These are phyloP conservation scores for Microdochium trichocladiopsis DNA, from an alignment of 2,329 filamentous ascomycete species.

Conservation along the genomic window DNA sequence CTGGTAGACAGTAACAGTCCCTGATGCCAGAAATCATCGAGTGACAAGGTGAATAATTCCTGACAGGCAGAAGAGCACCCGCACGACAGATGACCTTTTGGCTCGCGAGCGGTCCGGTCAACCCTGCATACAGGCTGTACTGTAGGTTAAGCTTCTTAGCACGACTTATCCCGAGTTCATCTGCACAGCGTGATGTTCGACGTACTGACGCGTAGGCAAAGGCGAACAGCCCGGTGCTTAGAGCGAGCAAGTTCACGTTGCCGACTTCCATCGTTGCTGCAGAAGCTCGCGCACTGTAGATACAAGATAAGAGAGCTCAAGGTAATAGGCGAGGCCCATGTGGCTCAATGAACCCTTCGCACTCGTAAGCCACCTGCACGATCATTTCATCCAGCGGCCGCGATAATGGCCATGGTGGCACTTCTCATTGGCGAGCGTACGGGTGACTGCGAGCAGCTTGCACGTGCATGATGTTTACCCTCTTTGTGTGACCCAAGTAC, in stretches of 20 bases:
- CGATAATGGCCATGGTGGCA: background rate
- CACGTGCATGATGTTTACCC: background rate
- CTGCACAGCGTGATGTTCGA: background rate
- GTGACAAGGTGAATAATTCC: too few relatives aligned
- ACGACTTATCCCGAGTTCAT: background rate
- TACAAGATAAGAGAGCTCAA: too few relatives aligned
- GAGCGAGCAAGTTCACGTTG: background rate
- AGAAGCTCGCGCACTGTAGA: too few relatives aligned
- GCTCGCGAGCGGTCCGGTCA: background rate
- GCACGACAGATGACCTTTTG: too few relatives aligned
- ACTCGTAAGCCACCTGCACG: background rate
- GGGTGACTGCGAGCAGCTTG: background rate
- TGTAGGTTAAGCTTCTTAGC: background rate
- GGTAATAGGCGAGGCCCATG: too few relatives aligned
- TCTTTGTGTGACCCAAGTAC: background rate
- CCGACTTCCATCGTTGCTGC: background rate
- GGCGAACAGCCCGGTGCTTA: background rate
- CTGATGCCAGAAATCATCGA: too few relatives aligned
- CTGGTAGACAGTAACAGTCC: too few relatives aligned
- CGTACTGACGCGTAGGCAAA: background rate
- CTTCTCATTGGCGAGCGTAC: background rate
- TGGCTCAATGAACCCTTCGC: too few relatives aligned
- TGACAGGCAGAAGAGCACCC: too few relatives aligned
- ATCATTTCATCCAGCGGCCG: background rate
- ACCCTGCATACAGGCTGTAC: background rate